Conservation (phyloP, 768 basidiomycete genomes). For the Fistulinella prunicolor region DNA sequence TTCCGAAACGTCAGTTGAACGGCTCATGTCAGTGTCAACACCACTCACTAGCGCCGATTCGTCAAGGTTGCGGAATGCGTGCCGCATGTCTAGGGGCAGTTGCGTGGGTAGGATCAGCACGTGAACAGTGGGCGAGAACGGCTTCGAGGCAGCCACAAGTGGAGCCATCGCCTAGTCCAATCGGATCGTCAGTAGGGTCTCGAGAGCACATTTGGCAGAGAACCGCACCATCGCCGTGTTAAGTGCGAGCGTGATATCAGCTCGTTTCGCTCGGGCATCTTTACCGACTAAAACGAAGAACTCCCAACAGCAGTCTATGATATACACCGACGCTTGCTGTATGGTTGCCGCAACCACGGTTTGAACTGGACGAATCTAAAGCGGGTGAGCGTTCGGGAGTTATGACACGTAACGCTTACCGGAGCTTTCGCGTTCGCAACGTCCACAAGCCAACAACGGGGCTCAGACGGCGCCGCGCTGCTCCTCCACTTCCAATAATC, state of each 20-base stretch:
- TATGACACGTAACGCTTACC: conserved; percentile 36
- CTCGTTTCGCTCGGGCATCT: conserved; percentile 57
- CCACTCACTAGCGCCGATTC: conserved; percentile 55
- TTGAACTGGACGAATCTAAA: conserved; percentile 46
- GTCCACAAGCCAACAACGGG: conserved; percentile 62
- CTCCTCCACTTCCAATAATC: conserved; percentile 81
- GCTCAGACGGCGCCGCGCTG: conserved; percentile 37
- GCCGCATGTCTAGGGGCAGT: conserved; percentile 65
- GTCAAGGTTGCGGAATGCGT: conserved; percentile 68
- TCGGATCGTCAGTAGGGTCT: background rate
- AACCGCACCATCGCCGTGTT: conserved; percentile 50
- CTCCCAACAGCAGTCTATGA: conserved; percentile 79
- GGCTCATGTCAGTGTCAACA: background rate
- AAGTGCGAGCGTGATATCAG: conserved; percentile 62
- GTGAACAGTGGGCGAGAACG: conserved; percentile 74
- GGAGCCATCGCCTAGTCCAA: conserved; percentile 49
- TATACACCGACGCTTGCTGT: conserved; percentile 49
- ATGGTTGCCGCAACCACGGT: conserved; percentile 40
- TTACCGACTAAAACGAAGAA: conserved; percentile 71
- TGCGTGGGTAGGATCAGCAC: conserved; percentile 70
- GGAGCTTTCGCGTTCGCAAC: conserved; percentile 29
- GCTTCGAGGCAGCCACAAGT: conserved; percentile 49
- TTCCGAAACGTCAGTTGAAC: background rate
- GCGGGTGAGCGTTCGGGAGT: conserved; percentile 4
- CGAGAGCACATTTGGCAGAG: background rate